Evolutionary conservation across 2,329 filamentous ascomycete genomes (phyloP), one percentile per base, ranked within the genome.

Genomic region (Xylaria sp.): DNA sequence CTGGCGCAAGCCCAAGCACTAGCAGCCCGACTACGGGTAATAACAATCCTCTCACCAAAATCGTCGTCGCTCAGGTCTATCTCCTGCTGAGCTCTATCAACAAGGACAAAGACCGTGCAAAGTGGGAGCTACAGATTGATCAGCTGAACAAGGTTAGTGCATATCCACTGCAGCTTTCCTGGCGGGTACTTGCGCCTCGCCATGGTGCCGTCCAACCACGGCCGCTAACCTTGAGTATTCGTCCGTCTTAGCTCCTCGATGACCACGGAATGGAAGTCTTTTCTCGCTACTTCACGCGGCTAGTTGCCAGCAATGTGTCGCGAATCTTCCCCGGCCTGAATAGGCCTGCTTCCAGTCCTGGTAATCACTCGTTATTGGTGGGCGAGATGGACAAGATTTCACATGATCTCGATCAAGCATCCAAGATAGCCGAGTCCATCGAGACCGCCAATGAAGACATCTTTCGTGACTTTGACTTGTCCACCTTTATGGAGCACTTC

Each of bases 251-350:
- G 91, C 88, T 98, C 76, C 90, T 98, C 81, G 90, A 97, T 87
- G 93, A 94, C 73, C 90, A 96, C 93, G 93, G 93, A 75, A 99
- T 99, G 94, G 96, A 99, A 84, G 93, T 97, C 75, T 97, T 93
- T 77, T 89, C 92, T 63, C 96, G 93, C 82, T 97, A 95, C 78
- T 96, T 99, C 79, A 89, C 92, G 78, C 92, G 94, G 78, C 84
- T 98, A 75, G 87, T 99, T 74, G 90, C 90, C 78, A 89, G 90
- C 79, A 97, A 97, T 87, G 92, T 93, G 72, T 82, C 89, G 66
- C 90, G 95, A 73, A 95, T 99, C 75, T 98, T 98, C 75, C 89
- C 92, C 53, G 88, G 90, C 66, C 82, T 89, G 56, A 91, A 87
- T 71, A 86, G 92, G 77, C 85, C 87, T 58, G 85, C 87, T 67